Evolutionary conservation across 768 basidiomycete species (phyloP).

Genomic region (Mycena rosella): DNA sequence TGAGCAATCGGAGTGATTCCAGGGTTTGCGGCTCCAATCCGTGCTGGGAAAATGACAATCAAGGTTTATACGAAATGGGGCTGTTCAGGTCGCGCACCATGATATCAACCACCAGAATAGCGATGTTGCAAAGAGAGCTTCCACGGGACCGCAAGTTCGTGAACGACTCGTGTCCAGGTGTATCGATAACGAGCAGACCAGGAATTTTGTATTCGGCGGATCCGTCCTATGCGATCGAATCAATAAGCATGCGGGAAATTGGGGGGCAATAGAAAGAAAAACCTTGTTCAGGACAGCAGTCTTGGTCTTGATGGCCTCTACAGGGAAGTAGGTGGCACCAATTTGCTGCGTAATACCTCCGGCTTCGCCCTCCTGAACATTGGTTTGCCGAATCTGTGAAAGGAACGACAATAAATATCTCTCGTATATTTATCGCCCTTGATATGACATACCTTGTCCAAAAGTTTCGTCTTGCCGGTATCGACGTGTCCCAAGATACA

Average conservation of each 20-base stretch:
- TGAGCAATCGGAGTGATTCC: slow-evolving; percentile 92
- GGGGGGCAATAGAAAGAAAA: not conserved
- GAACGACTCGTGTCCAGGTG: slow-evolving; percentile 99
- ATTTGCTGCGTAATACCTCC: slow-evolving; percentile 99
- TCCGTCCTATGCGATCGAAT: slow-evolving; percentile 66
- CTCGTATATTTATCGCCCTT: not conserved
- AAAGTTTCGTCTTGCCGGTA: slow-evolving; percentile 97
- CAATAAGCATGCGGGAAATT: slow-evolving; percentile 8
- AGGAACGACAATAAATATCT: not conserved
- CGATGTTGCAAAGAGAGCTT: slow-evolving; percentile 98
- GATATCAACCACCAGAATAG: slow-evolving; percentile 98
- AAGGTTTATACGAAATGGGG: not conserved
- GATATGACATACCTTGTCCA: slow-evolving; percentile 83
- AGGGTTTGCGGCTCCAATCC: slow-evolving; percentile 98
- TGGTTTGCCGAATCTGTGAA: slow-evolving; percentile 95
- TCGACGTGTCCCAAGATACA: slow-evolving; percentile 99
- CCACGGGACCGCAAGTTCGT: slow-evolving; percentile 96
- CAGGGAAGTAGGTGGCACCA: slow-evolving; percentile 99
- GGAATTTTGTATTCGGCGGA: slow-evolving; percentile 95
- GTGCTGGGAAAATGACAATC: slow-evolving; percentile 66
- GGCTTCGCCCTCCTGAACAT: slow-evolving; percentile 99
- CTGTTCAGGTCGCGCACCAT: slow-evolving; percentile 81
- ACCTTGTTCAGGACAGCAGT: slow-evolving; percentile 94
- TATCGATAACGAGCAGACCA: slow-evolving; percentile 96
- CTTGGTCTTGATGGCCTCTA: slow-evolving; percentile 93